Percentiles rank a stretch among this genome's conserved stretches.
Evolutionary conservation across 257 asterid species (phyloP).

Genomic region (Solanum ossicruentum): DNA sequence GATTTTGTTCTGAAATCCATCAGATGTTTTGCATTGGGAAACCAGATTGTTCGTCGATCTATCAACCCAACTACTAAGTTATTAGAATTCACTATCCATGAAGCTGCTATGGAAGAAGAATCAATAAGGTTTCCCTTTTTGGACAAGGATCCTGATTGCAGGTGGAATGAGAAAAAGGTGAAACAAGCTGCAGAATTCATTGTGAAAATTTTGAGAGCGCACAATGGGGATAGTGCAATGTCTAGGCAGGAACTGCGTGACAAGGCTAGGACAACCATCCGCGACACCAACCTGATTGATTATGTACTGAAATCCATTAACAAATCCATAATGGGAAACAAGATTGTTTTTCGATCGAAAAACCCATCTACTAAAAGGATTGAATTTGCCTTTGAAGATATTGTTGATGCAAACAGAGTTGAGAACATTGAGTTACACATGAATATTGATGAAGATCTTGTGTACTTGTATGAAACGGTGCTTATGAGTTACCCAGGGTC

Average conservation of each 20-base stretch:
- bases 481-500: constrained; percentile 23
- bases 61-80: constrained; percentile 29
- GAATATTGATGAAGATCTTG: constrained; percentile 26
- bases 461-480: constrained; percentile 36
- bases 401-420: neutral
- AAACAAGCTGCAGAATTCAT: constrained; percentile 14
- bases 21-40: constrained; percentile 37
- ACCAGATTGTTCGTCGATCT: constrained; percentile 37
- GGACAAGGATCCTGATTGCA: constrained; percentile 2
- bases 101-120: neutral
- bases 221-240: neutral
- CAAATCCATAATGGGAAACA: constrained; percentile 8
- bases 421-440: constrained; percentile 10
- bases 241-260: constrained; percentile 22
- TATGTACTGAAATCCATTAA: constrained; percentile 16
- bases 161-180: constrained; percentile 14
- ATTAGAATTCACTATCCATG: constrained; percentile 38
- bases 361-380: constrained; percentile 13
- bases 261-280: constrained; percentile 8
- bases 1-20: constrained; percentile 76
- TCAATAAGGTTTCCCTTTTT: neutral
- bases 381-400: constrained; percentile 8
- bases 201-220: constrained; percentile 5
- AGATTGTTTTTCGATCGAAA: constrained; percentile 8
- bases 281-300: constrained; percentile 17